phyloP scores from a whole-genome alignment of 306 rosid species.

The Castanospermum australe region DNA sequence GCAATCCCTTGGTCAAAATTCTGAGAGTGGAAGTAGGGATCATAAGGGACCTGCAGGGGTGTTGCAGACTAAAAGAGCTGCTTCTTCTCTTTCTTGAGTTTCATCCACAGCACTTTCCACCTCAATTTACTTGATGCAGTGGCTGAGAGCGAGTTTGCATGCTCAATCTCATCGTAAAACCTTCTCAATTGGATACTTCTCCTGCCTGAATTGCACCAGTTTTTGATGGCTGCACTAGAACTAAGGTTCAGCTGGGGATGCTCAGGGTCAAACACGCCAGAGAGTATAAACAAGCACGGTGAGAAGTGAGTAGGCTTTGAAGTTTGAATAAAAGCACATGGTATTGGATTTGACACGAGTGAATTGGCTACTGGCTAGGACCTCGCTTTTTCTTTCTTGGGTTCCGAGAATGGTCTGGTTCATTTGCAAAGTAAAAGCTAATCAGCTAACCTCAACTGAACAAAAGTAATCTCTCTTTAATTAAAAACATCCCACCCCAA shows the following conservation, averaged over 20 bases:
- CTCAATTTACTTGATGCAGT: slow-evolving; percentile 19
- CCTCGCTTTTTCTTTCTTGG: background rate
- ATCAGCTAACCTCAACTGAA: background rate
- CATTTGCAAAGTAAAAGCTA: background rate
- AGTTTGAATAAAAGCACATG: background rate
- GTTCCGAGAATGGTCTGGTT: slow-evolving; percentile 1
- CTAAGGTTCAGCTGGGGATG: no score
- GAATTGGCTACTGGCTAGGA: background rate
- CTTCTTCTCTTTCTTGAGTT: slow-evolving; percentile 45
- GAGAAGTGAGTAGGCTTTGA: background rate
- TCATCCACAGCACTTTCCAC: slow-evolving; percentile 39
- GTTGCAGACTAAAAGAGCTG: slow-evolving; percentile 31
- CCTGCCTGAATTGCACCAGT: slow-evolving; percentile 32
- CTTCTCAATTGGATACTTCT: slow-evolving; percentile 38
- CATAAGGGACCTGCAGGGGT: slow-evolving; percentile 27
- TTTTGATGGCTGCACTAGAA: slow-evolving; percentile 5
- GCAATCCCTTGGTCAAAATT: slow-evolving; percentile 54
- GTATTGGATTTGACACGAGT: background rate
- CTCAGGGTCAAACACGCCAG: background rate
- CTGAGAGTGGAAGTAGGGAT: slow-evolving; percentile 52
- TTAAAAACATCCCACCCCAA: background rate
- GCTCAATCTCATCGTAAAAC: background rate
- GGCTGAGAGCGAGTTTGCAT: background rate
- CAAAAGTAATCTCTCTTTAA: background rate
- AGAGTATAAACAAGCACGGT: background rate